Conservation (phyloP, 2,329 filamentous ascomycete species). For the Pestalotiopsis sp. region DNA sequence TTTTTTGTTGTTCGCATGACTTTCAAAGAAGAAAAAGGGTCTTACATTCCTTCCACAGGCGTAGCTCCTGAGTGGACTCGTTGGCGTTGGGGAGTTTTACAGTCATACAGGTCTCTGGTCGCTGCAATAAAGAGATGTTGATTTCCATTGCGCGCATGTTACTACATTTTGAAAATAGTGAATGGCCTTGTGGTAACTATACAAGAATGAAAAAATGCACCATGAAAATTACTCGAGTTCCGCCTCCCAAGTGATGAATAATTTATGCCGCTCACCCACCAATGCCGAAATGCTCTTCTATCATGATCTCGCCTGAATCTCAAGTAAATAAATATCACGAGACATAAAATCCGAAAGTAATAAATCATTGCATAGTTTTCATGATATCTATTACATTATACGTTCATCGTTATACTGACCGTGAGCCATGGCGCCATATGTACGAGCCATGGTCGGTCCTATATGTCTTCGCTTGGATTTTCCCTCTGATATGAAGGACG, state of each 20-base stretch:
- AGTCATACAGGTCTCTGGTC: not conserved
- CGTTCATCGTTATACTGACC: not conserved
- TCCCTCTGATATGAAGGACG: not conserved
- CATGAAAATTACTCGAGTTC: no score
- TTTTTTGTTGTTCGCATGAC: not conserved
- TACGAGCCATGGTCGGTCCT: not conserved
- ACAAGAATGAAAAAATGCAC: no score
- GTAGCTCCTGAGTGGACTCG: not conserved
- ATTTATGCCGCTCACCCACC: no score
- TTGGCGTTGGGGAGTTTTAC: constrained; percentile 3
- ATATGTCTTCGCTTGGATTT: not conserved
- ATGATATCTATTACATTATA: constrained; percentile 9
- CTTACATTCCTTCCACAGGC: not conserved
- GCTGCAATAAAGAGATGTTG: not conserved
- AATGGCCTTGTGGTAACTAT: not conserved
- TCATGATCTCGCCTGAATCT: no score
- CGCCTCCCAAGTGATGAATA: no score
- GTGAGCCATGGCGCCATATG: not conserved
- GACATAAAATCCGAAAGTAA: not conserved
- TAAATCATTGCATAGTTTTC: not conserved
- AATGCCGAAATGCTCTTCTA: no score
- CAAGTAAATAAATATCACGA: no score
- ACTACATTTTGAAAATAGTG: not conserved
- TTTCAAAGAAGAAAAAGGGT: not conserved
- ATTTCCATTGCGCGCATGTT: not conserved